A percentile compares a stretch with the other conserved stretches of the same genome.
Conservation (phyloP, 805 yeast species). For the Candida broadrunensis region DNA sequence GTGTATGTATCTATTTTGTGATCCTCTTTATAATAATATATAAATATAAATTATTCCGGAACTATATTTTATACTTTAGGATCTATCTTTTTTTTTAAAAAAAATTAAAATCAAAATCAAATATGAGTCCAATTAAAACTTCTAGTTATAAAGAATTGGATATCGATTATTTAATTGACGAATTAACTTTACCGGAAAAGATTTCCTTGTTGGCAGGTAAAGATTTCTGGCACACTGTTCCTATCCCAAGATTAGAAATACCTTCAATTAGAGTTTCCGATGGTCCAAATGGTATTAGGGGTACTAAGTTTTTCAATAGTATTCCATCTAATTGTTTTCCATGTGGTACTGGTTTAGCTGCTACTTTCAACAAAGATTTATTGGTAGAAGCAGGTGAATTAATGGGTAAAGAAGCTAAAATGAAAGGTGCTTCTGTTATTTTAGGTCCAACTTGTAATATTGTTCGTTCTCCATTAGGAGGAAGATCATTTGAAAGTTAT, state of each 20-base stretch:
- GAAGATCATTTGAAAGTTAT: constrained; percentile 61
- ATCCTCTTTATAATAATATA: too few relatives aligned
- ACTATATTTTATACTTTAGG: too few relatives aligned
- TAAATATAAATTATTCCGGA: too few relatives aligned
- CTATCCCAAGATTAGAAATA: constrained; percentile 37
- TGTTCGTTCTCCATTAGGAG: constrained; percentile 57
- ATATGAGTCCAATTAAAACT: neutral
- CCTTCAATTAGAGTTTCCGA: constrained; percentile 51
- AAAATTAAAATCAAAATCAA: neutral
- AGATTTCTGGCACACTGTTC: constrained; percentile 51
- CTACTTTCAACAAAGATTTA: constrained; percentile 53
- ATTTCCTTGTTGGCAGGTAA: constrained; percentile 34
- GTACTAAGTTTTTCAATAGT: constrained; percentile 51
- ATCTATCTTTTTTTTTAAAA: too few relatives aligned
- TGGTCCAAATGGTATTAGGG: constrained; percentile 67
- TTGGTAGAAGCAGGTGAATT: constrained; percentile 47
- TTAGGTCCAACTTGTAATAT: constrained; percentile 47
- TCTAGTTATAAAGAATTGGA: constrained; percentile 13
- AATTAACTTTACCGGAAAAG: constrained; percentile 33
- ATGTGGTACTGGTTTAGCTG: constrained; percentile 57
- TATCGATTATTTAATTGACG: constrained; percentile 24
- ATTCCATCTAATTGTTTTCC: constrained; percentile 59
- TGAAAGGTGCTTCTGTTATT: constrained; percentile 46
- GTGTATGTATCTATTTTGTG: too few relatives aligned
- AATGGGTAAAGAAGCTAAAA: constrained; percentile 53